These are phyloP conservation scores for Staphylotrichum tortipilum DNA, from an alignment of 495 filamentous ascomycete genomes.

Conservation along the genomic window DNA sequence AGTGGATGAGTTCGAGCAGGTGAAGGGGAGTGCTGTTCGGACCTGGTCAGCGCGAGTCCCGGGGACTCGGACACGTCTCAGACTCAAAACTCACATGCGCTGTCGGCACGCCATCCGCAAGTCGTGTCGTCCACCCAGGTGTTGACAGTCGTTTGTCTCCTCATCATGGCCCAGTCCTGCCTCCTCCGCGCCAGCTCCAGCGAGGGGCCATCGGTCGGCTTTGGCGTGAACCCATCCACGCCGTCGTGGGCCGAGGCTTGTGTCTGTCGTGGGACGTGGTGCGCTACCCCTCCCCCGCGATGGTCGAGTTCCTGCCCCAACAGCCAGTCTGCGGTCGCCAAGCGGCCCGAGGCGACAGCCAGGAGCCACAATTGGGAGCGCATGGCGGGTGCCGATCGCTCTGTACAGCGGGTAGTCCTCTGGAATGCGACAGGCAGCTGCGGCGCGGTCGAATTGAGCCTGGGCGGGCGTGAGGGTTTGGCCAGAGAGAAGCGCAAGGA, in stretches of 20 bases:
- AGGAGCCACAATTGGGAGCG: slow-evolving; percentile 3
- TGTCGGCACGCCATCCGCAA: slow-evolving; percentile 27
- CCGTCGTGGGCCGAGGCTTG: slow-evolving; percentile 2
- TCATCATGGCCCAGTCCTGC: slow-evolving; percentile 5
- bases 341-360: background rate
- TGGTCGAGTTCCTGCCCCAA: background rate
- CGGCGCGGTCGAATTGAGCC: background rate
- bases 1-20: slow-evolving; percentile 9
- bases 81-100: slow-evolving; percentile 27
- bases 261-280: background rate
- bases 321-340: background rate
- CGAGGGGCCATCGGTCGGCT: slow-evolving; percentile 5
- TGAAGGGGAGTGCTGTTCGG: slow-evolving; percentile 17
- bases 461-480: too few species aligned
- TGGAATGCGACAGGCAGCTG: background rate
- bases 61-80: too few species aligned
- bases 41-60: too few species aligned
- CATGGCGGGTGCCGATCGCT: background rate
- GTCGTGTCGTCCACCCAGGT: slow-evolving; percentile 27
- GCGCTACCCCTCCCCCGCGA: background rate
- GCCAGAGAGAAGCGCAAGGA: too few species aligned
- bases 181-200: slow-evolving; percentile 4
- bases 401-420: background rate
- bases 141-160: slow-evolving; percentile 1
- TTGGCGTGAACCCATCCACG: slow-evolving; percentile 9